Base-by-base conservation (phyloP, 2,329 filamentous ascomycete genomes). In the Trichoderma afroharzianum region DNA sequence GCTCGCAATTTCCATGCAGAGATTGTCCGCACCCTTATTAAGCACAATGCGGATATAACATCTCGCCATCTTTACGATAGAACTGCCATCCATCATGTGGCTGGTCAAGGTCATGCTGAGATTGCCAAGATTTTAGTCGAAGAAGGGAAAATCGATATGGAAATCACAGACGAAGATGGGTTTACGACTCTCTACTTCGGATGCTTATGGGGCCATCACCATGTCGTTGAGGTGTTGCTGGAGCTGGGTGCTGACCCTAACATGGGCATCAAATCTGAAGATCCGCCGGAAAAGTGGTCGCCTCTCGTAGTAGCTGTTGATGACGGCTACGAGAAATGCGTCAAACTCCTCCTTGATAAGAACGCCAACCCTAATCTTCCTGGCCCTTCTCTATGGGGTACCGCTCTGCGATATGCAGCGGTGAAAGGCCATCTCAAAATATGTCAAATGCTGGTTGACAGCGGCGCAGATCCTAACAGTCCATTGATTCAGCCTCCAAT, bases 401-500 rank as follows among this genome's bases (percentile, higher is more conserved):
- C 68, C 4, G 39, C 71, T 21, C 24, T 72, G n/a, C 39, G 68
- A 53, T 71, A 71, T 32, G 71, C 71, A 6, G 71, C 71, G 4
- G 39, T 71, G 1, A 72, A 71, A 12, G 71, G 71, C 8, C 63
- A 72, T 55, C 15, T 72, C 2, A 63, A 57, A 24, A 68, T 72
- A 21, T 71, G 68, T 36, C 28, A 63, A 12, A 55, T 72, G 50
- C 68, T 72, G 18, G 62, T 76, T 28, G 68, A 73, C 28, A 67
- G 70, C 4, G 75, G 75, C 14, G 75, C 75, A 5, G 74, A 76
- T 33, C 75, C 75, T 1, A 76, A 76, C 36, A 58, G 63, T 8
- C 33, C 71, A 3, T 14, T 69, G 5, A 72, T 72, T 6, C 15
- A 50, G 30, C 71, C 71, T 66, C 71, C 71, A n/a, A 70, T 72